Evolutionary conservation across 345 rosid genomes (phyloP).

Genomic region (Turritis glabra): DNA sequence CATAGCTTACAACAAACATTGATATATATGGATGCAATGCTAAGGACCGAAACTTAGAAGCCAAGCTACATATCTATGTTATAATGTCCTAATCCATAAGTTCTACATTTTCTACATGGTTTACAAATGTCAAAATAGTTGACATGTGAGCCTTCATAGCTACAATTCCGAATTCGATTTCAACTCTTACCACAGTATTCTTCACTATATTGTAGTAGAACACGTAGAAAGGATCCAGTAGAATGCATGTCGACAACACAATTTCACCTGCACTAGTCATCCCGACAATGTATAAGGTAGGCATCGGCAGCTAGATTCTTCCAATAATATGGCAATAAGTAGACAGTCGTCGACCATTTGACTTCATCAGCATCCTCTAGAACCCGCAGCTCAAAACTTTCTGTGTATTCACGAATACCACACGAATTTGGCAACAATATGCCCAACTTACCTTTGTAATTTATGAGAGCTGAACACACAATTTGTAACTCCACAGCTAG

Average conservation of each 20-base stretch:
- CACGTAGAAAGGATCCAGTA: neutral
- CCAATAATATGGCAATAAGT: neutral
- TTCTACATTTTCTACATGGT: neutral
- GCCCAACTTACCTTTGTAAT: neutral
- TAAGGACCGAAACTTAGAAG: no score
- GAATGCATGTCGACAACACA: neutral
- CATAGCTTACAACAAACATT: neutral
- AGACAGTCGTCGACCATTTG: neutral
- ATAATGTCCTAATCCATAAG: neutral
- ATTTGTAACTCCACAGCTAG: neutral
- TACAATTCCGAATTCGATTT: neutral
- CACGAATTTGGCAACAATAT: neutral
- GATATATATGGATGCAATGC: no score
- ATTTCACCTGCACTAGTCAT: neutral
- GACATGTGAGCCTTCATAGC: neutral
- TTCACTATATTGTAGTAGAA: slow-evolving; percentile 27
- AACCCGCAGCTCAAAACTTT: neutral
- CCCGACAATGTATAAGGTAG: neutral
- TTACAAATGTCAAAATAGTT: neutral
- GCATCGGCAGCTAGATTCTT: neutral
- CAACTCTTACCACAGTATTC: slow-evolving; percentile 50
- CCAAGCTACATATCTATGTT: neutral
- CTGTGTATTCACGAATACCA: neutral
- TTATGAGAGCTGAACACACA: neutral
- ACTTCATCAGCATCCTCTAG: neutral